These are phyloP conservation scores for Pichia californica DNA, from an alignment of 805 yeast species.

Conservation along the genomic window DNA sequence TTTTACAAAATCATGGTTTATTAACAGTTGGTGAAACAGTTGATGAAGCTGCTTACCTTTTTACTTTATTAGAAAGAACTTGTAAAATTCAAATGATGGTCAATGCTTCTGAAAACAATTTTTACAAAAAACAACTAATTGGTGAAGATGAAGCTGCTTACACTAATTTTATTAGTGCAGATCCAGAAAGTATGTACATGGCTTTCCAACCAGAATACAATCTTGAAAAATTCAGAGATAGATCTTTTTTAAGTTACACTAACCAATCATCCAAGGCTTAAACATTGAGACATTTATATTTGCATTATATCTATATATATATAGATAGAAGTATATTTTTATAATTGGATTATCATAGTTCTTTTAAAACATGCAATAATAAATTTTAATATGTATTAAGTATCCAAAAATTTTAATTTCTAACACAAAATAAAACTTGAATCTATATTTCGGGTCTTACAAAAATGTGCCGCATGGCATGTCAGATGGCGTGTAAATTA, in stretches of 20 bases:
- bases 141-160: constrained; percentile 61
- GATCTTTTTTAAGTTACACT: constrained; percentile 5
- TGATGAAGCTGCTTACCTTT: constrained; percentile 69
- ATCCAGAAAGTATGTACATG: constrained; percentile 61
- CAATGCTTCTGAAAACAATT: constrained; percentile 43
- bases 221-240: constrained; percentile 29
- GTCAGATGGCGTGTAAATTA: too few relatives aligned
- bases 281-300: too few relatives aligned
- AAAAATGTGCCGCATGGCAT: too few relatives aligned
- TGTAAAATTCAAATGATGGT: constrained; percentile 64
- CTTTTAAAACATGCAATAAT: too few relatives aligned
- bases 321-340: too few relatives aligned
- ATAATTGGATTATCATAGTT: too few relatives aligned
- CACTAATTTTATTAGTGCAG: constrained; percentile 53
- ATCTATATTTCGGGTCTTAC: too few relatives aligned
- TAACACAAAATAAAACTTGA: too few relatives aligned
- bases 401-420: too few relatives aligned
- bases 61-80: constrained; percentile 53
- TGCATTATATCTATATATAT: too few relatives aligned
- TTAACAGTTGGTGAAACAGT: constrained; percentile 64
- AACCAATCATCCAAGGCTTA: too few relatives aligned
- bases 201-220: constrained; percentile 71
- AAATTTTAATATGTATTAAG: too few relatives aligned
- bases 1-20: constrained; percentile 68
- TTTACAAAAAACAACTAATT: constrained; percentile 36